phyloP scores from a whole-genome alignment of 148 eudicot species.

The Rhododendron mucronatum region DNA sequence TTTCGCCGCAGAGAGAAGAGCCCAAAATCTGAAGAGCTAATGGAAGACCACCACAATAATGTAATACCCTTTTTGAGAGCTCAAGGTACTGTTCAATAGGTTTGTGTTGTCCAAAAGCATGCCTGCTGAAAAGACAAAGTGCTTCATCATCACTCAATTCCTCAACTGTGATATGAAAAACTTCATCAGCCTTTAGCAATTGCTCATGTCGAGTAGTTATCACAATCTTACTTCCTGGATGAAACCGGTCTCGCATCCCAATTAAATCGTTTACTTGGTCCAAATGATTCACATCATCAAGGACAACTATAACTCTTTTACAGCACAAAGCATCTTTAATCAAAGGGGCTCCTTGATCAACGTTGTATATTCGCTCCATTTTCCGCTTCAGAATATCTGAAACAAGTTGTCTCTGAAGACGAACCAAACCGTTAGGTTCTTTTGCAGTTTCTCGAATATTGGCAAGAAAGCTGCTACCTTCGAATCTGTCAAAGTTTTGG shows the following conservation, averaged over 20 bases:
- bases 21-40: conserved; percentile 7
- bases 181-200: conserved; percentile 7
- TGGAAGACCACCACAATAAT: conserved; percentile 9
- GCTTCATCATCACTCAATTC: conserved; percentile 1
- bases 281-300: conserved; percentile 8
- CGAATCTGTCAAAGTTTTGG: conserved; percentile 6
- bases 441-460: conserved; percentile 4
- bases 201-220: conserved; percentile 11
- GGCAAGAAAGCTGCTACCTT: conserved; percentile 10
- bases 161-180: background rate
- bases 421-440: conserved; percentile 3
- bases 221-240: conserved; percentile 10
- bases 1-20: background rate
- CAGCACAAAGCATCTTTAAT: background rate
- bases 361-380: background rate
- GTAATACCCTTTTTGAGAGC: background rate
- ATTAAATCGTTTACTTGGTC: background rate
- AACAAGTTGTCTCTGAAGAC: conserved; percentile 1
- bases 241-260: conserved; percentile 1
- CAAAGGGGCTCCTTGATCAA: conserved; percentile 6
- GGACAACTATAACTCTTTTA: conserved; percentile 13
- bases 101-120: conserved; percentile 4
- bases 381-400: conserved; percentile 7
- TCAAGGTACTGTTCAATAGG: conserved; percentile 3
- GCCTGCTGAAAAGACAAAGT: conserved; percentile 10